A percentile compares a stretch with the other conserved stretches of the same genome.
These are phyloP conservation scores for Cladophialophora psammophila DNA, from an alignment of 2,329 filamentous ascomycete genomes.

Conservation along the genomic window DNA sequence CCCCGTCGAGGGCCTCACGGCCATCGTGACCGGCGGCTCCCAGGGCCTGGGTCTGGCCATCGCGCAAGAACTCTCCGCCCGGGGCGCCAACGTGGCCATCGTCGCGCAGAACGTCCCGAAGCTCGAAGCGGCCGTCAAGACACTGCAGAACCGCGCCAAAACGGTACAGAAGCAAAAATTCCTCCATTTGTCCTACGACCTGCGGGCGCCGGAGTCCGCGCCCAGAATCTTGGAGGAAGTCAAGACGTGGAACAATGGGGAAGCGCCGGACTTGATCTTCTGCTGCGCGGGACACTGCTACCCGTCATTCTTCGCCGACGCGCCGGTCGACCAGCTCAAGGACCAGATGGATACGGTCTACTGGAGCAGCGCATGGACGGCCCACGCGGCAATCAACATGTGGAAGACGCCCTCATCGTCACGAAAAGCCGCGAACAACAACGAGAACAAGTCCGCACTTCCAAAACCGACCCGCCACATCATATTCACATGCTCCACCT, in stretches of 20 bases:
- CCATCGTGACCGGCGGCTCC: slow-evolving; percentile 88
- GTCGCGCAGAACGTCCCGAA: slow-evolving; percentile 79
- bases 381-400: slow-evolving; percentile 75
- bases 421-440: slow-evolving; percentile 32
- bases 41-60: slow-evolving; percentile 87
- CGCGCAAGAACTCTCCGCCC: slow-evolving; percentile 75
- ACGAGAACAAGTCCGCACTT: slow-evolving; percentile 44
- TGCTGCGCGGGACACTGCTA: slow-evolving; percentile 79
- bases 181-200: slow-evolving; percentile 82
- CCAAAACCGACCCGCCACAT: slow-evolving; percentile 71
- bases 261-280: slow-evolving; percentile 85
- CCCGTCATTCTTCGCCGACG: slow-evolving; percentile 80
- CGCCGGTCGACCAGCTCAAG: slow-evolving; percentile 69
- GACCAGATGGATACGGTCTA: slow-evolving; percentile 93
- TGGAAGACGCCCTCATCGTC: slow-evolving; percentile 66
- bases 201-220: slow-evolving; percentile 74
- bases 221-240: slow-evolving; percentile 73
- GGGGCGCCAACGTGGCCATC: slow-evolving; percentile 86
- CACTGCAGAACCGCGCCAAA: slow-evolving; percentile 67
- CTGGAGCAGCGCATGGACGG: slow-evolving; percentile 84
- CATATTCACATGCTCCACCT: slow-evolving; percentile 82
- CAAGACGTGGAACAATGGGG: slow-evolving; percentile 77
- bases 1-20: slow-evolving; percentile 83
- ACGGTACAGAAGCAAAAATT: slow-evolving; percentile 76
- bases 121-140: slow-evolving; percentile 72